Base-by-base conservation (phyloP, 768 basidiomycete genomes). In the Calvatia gigantea region DNA sequence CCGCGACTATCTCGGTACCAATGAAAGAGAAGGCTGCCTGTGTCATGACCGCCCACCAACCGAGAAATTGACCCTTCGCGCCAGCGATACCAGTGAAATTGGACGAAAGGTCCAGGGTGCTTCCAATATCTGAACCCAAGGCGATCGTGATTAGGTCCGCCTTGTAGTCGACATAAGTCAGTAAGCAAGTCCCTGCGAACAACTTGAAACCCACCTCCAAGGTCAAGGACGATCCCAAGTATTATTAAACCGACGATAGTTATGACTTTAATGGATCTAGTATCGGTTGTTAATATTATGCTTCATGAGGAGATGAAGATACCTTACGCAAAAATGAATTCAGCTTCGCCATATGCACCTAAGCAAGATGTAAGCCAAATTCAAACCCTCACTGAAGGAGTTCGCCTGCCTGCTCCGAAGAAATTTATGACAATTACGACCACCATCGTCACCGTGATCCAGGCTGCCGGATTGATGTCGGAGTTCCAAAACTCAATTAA, bases 1-100 rank as follows among this genome's bases (percentile, higher is more conserved):
- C 87, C 27, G 91, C 92, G 38, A 96, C 93, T 65, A 96, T 94
- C 69, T 98, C 95, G 5, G 93, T 94, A 14, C 94, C 95, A 57
- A 94, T 93, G 60, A 73, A 95, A 9, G 91, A 93, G 76, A 95
- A 97, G 12, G 91, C 93, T 3, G 95, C 95, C 61, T 94, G 88
- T 6, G 86, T 84, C 71, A 96, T 67, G 14, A 78, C 75, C 12
- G 75, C 75, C 76, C 75, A 80, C 68, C 73, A 81, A 4, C 76
- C 80, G 29, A 83, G 65, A 79, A 98, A 97, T 23, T 75, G 82
- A 7, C 94, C 94, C 61, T 80, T 82, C 2, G 80, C 58, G 3
- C 95, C 95, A 3, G 63, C 5, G 19, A 92, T 90, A 3, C 68
- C 74, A 11, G 75, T 11, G 62, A 72, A n/a, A 91, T 64, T 96